Base-by-base conservation (phyloP, 495 filamentous ascomycete genomes). In the Lophiotrema nucula region DNA sequence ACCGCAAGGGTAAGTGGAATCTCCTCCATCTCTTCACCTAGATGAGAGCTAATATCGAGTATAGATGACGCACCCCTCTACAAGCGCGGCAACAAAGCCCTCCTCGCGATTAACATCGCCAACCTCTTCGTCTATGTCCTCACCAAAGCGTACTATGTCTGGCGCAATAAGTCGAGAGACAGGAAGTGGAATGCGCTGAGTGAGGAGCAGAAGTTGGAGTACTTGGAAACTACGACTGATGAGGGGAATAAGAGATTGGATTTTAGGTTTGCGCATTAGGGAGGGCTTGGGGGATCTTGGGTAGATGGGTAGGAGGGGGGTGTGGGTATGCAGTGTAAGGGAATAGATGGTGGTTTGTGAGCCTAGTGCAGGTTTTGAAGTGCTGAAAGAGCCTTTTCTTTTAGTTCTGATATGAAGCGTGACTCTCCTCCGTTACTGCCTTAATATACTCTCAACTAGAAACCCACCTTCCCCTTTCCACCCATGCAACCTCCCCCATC, bases 1-100 rank as follows among this genome's bases (percentile, higher is more conserved):
- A 67, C 38, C 58, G 59, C 16, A 53, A 55, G 21, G 49, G 81
- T 82, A 64, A 67, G 75, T 15, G n/a, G n/a, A n/a, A n/a, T 74
- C 15, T 26, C 19, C 21, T 26, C 26, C 25, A 10, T 2, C 2
- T 28, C 22, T 26, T 1, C 11, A 33, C 13, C 22, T 21, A 3
- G 15, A 5, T 13, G 15, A n/a, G n/a, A n/a, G n/a, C n/a, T n/a
- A n/a, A n/a, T n/a, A n/a, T n/a, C n/a, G n/a, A n/a, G n/a, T 35
- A 5, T 27, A 44, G 64, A 67, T 39, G 64, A 64, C 44, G 49
- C 37, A n/a, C 64, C 64, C 3, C 24, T 45, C 15, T 67, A 64
- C 41, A 13, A 37, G 19, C 59, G 64, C n/a, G 64, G 64, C 15
- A 64, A 67, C 44, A 27, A 24, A 13, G 24, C 22, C 2, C 27